Conservation (phyloP, 257 asterid genomes). For the Jacaranda mimosifolia region DNA sequence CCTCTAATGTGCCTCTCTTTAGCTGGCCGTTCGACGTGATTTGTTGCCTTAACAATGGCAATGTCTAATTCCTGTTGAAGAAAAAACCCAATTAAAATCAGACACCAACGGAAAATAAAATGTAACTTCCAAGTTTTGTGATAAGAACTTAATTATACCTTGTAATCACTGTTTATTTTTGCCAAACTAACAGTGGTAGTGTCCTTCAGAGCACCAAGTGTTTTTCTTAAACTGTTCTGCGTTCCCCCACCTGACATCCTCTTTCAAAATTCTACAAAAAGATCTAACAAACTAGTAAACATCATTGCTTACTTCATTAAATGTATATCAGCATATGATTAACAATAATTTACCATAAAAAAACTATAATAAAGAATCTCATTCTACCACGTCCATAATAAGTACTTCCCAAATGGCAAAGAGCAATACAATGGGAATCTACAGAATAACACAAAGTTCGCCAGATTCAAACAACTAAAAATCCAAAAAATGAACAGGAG, state of each 20-base stretch:
- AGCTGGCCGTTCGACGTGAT: slow-evolving; percentile 96
- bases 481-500: not conserved
- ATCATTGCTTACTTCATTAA: slow-evolving; percentile 35
- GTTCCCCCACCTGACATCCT: slow-evolving; percentile 89
- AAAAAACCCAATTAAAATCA: slow-evolving; percentile 14
- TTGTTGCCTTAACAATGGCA: slow-evolving; percentile 97
- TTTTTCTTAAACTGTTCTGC: slow-evolving; percentile 87
- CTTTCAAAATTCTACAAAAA: slow-evolving; percentile 50
- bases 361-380: slow-evolving; percentile 34
- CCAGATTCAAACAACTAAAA: slow-evolving; percentile 23
- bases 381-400: slow-evolving; percentile 19
- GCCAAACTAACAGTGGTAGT: slow-evolving; percentile 97
- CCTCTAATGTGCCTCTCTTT: slow-evolving; percentile 95
- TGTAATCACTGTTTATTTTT: slow-evolving; percentile 89
- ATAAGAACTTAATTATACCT: slow-evolving; percentile 54
- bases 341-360: slow-evolving; percentile 29
- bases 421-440: slow-evolving; percentile 6
- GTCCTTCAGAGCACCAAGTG: slow-evolving; percentile 95
- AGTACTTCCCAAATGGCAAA: slow-evolving; percentile 4
- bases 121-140: not conserved
- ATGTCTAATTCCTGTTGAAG: slow-evolving; percentile 83
- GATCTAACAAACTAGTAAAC: slow-evolving; percentile 24
- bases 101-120: slow-evolving; percentile 16
- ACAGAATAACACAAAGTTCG: slow-evolving; percentile 1
- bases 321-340: slow-evolving; percentile 31